A percentile compares a stretch with the other conserved stretches of the same genome.
phyloP scores from a whole-genome alignment of 495 filamentous ascomycete species.

The Penicillium cinerascens region DNA sequence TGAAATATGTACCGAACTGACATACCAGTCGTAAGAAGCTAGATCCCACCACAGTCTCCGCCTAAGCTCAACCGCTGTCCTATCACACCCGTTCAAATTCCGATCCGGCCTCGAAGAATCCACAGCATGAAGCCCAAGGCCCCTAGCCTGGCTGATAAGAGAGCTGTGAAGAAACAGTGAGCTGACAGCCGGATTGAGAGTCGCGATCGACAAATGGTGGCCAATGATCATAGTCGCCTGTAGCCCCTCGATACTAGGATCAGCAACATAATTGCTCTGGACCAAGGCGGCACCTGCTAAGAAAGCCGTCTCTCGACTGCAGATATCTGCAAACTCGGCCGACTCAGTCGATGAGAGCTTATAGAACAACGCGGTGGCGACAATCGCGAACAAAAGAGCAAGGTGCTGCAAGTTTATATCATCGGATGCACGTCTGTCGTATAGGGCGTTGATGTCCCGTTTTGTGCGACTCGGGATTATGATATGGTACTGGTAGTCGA shows the following conservation, averaged over 20 bases:
- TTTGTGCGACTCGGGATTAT: conserved; percentile 26
- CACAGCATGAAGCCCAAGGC: conserved; percentile 44
- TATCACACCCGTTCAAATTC: conserved; percentile 11
- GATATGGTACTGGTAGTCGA: conserved; percentile 41
- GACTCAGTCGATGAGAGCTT: conserved; percentile 23
- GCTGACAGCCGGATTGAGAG: conserved; percentile 25
- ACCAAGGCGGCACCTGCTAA: conserved; percentile 33
- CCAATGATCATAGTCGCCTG: conserved; percentile 43
- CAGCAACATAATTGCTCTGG: conserved; percentile 32
- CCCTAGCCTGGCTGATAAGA: conserved; percentile 35
- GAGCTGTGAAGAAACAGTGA: conserved; percentile 31
- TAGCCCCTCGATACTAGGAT: conserved; percentile 42
- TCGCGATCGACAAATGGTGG: conserved; percentile 30
- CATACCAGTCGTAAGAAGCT: conserved; percentile 44
- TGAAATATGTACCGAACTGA: not conserved
- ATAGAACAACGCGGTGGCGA: conserved; percentile 36
- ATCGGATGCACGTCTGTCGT: conserved; percentile 17
- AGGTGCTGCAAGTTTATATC: conserved; percentile 20
- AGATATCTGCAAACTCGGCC: conserved; percentile 24
- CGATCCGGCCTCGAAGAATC: conserved; percentile 27
- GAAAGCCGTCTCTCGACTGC: conserved; percentile 27
- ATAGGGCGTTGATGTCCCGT: conserved; percentile 33
- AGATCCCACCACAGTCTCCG: conserved; percentile 49
- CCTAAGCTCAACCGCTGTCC: conserved; percentile 34
- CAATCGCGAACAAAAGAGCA: conserved; percentile 40